Evolutionary conservation across 768 basidiomycete genomes (phyloP).

Genomic region (Lentinula sp.): DNA sequence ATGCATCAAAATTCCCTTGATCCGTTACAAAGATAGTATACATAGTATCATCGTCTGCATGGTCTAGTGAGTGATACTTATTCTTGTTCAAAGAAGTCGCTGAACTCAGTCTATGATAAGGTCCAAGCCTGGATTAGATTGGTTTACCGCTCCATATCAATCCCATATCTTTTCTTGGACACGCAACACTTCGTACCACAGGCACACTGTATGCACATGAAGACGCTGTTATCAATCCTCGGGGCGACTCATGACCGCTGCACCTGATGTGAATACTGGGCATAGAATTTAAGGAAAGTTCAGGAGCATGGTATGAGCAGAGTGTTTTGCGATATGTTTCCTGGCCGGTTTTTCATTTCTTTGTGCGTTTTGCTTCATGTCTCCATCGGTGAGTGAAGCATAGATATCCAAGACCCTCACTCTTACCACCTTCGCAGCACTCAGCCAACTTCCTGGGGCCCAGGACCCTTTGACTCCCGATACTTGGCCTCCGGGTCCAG

Average conservation of each 20-base stretch:
- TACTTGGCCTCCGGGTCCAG: slow-evolving; percentile 44
- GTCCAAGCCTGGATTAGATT: background rate
- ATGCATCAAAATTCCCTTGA: background rate
- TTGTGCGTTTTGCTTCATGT: background rate
- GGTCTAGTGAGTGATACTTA: background rate
- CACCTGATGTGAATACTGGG: no score
- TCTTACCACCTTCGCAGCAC: background rate
- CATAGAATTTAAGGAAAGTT: background rate
- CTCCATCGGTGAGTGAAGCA: background rate
- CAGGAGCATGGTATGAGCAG: background rate
- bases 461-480: slow-evolving; percentile 12
- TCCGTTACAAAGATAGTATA: background rate
- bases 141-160: background rate
- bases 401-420: no score
- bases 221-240: background rate
- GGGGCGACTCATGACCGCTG: background rate
- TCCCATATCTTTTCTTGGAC: background rate
- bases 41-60: background rate
- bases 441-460: background rate
- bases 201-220: background rate
- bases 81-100: background rate
- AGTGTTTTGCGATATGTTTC: background rate
- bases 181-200: background rate
- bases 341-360: background rate
- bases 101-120: background rate